phyloP scores from a whole-genome alignment of 2,329 filamentous ascomycete species.

The Colletotrichum navitas region DNA sequence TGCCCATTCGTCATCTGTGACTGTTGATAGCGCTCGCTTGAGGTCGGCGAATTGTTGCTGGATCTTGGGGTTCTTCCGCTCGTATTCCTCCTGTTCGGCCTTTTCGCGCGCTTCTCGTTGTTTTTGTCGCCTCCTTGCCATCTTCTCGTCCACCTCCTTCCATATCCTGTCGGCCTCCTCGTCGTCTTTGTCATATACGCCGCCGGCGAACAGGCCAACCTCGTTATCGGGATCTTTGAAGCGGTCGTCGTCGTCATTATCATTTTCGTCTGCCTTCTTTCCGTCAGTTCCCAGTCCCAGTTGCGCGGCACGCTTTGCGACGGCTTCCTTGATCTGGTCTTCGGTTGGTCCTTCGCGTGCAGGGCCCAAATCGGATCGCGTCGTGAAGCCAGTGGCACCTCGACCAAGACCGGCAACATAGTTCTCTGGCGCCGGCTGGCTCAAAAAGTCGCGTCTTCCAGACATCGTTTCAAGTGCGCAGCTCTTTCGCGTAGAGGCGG shows the following conservation, averaged over 20 bases:
- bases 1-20: conserved; percentile 97
- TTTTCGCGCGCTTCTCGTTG: conserved; percentile 96
- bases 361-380: conserved; percentile 94
- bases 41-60: conserved; percentile 97
- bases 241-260: conserved; percentile 80
- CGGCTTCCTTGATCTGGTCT: conserved; percentile 97
- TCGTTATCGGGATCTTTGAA: conserved; percentile 99
- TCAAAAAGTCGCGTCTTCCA: conserved; percentile 85
- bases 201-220: conserved; percentile 92
- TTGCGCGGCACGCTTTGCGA: conserved; percentile 91
- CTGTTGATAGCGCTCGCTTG: conserved; percentile 87
- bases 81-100: conserved; percentile 93
- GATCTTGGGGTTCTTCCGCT: conserved; percentile 97
- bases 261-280: conserved; percentile 78
- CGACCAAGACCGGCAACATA: conserved; percentile 97
- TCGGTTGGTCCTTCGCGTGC: conserved; percentile 95
- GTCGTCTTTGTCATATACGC: conserved; percentile 96
- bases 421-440: conserved; percentile 86
- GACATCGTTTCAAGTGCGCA: conserved; percentile 57
- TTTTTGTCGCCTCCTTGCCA: conserved; percentile 88
- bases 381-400: conserved; percentile 98
- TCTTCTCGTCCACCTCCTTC: conserved; percentile 94
- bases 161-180: conserved; percentile 98
- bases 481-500: conserved; percentile 2
- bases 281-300: conserved; percentile 78